Percentiles rank a stretch among this genome's conserved stretches.
Conservation (phyloP, 352 stramenopile species). For the Thalassiosira livingstoniorum region DNA sequence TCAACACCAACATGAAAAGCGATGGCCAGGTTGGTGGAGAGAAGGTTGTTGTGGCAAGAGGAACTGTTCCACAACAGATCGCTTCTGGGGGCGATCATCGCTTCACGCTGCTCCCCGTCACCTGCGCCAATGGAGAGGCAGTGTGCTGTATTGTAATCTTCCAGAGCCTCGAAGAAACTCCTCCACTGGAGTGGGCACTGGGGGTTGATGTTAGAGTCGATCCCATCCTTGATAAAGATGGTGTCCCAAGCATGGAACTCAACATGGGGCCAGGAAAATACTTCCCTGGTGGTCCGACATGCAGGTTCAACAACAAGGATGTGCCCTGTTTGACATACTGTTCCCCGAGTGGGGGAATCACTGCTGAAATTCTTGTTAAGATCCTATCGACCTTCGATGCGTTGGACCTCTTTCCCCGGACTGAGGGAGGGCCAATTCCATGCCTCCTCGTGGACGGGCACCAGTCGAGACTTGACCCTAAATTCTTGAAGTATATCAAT, state of each 20-base stretch:
- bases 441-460: slow-evolving; percentile 28
- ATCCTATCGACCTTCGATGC: slow-evolving; percentile 32
- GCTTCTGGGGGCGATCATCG: slow-evolving; percentile 12
- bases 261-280: slow-evolving; percentile 25
- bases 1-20: slow-evolving; percentile 25
- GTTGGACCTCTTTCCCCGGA: slow-evolving; percentile 17
- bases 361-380: slow-evolving; percentile 27
- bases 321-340: slow-evolving; percentile 30
- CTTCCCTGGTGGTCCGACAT: slow-evolving; percentile 23
- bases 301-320: slow-evolving; percentile 30
- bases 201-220: slow-evolving; percentile 27
- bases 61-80: slow-evolving; percentile 27
- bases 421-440: slow-evolving; percentile 16
- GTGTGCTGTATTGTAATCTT: slow-evolving; percentile 36
- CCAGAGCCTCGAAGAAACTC: background rate
- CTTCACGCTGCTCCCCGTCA: slow-evolving; percentile 38
- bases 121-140: slow-evolving; percentile 16
- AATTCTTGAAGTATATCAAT: slow-evolving; percentile 41
- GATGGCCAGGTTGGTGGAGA: slow-evolving; percentile 28
- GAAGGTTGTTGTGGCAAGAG: slow-evolving; percentile 23
- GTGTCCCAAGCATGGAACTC: slow-evolving; percentile 1
- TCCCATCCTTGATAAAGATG: slow-evolving; percentile 9
- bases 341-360: slow-evolving; percentile 26
- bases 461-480: slow-evolving; percentile 8
- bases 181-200: background rate